A percentile compares a stretch with the other conserved stretches of the same genome.
Evolutionary conservation across 1,284 basidiomycete species (phyloP).

Genomic region (Apiotrichum mycotoxinovorans): DNA sequence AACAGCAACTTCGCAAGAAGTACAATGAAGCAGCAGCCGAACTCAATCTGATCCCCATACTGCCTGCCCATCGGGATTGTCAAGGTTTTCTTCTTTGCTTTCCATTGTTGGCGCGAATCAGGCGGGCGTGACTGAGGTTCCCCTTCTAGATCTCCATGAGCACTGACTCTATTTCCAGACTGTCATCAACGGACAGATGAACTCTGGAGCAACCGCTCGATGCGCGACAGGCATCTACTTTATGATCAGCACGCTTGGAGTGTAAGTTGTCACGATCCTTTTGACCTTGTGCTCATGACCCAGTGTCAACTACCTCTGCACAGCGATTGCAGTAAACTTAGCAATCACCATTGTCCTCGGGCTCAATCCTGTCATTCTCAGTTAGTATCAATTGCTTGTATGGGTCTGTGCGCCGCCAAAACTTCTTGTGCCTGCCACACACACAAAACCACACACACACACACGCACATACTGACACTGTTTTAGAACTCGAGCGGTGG

Average conservation of each 20-base stretch:
- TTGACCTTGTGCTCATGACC: not conserved
- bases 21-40: not conserved
- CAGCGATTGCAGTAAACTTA: slow-evolving; percentile 39
- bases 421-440: not conserved
- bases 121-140: not conserved
- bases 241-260: slow-evolving; percentile 27
- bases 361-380: slow-evolving; percentile 28
- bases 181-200: not conserved
- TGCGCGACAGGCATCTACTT: slow-evolving; percentile 34
- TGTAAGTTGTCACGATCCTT: slow-evolving; percentile 20
- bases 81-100: too few relatives aligned
- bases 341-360: slow-evolving; percentile 35
- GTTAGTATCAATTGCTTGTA: slow-evolving; percentile 15
- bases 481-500: slow-evolving; percentile 18
- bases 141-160: not conserved
- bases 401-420: not conserved
- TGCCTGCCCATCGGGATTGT: too few relatives aligned
- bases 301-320: slow-evolving; percentile 40
- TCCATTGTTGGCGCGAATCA: too few relatives aligned
- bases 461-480: not conserved
- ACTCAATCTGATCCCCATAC: not conserved
- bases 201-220: slow-evolving; percentile 7
- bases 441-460: too few relatives aligned
- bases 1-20: not conserved
- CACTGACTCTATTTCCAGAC: not conserved